Percentiles rank a stretch among this genome's conserved stretches.
phyloP scores from a whole-genome alignment of 306 rosid genomes.

The Benincasa hispida region DNA sequence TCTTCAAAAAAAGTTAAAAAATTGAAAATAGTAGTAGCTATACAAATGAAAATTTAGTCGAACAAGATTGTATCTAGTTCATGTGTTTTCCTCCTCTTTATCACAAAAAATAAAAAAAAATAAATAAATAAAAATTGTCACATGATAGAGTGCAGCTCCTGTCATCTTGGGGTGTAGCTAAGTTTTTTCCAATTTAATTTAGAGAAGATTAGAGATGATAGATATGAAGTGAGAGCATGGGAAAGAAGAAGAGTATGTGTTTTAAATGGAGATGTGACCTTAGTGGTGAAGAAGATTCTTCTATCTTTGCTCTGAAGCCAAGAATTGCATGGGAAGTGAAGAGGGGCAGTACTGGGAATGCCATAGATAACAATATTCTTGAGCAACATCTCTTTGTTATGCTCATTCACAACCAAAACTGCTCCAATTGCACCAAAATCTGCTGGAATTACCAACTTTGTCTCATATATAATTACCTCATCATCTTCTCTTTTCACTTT shows the following conservation, averaged over 20 bases:
- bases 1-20: too few species aligned
- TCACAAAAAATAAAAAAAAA: too few species aligned
- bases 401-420: conserved; percentile 52
- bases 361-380: conserved; percentile 68
- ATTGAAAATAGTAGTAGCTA: too few species aligned
- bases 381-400: conserved; percentile 52
- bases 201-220: too few species aligned
- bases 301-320: conserved; percentile 53
- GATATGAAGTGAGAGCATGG: not conserved
- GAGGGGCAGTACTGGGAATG: conserved; percentile 36
- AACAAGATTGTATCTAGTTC: too few species aligned
- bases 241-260: not conserved
- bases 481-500: conserved; percentile 33
- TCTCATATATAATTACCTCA: conserved; percentile 49
- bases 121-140: too few species aligned
- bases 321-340: conserved; percentile 66
- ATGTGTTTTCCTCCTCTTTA: too few species aligned
- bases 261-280: conserved; percentile 16
- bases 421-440: conserved; percentile 73
- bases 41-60: too few species aligned
- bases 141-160: too few species aligned
- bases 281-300: conserved; percentile 64
- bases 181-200: too few species aligned
- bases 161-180: too few species aligned
- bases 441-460: conserved; percentile 49